Evolutionary conservation across 768 basidiomycete genomes (phyloP).

Genomic region (Ramaria rubella): DNA sequence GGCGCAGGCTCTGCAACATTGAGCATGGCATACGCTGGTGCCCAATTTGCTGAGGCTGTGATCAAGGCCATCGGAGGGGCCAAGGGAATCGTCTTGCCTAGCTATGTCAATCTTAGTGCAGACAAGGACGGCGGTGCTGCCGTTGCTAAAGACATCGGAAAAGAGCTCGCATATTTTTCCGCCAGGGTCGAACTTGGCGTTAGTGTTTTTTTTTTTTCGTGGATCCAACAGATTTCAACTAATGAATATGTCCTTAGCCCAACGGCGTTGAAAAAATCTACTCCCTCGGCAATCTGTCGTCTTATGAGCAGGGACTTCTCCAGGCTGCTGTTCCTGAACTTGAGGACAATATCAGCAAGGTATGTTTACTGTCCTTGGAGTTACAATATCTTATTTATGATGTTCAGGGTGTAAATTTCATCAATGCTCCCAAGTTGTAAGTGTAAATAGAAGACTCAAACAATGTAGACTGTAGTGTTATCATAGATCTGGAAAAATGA

Average conservation of each 20-base stretch:
- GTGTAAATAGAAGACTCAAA: neutral
- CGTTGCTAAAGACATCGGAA: constrained; percentile 72
- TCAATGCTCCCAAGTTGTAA: constrained; percentile 18
- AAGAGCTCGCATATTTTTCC: constrained; percentile 82
- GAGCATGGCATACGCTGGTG: constrained; percentile 94
- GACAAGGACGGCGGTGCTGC: constrained; percentile 64
- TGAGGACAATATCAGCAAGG: constrained; percentile 53
- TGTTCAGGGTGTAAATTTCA: constrained; percentile 18
- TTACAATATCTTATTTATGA: neutral
- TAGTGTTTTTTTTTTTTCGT: constrained; percentile 16
- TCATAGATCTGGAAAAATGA: neutral
- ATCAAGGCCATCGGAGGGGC: constrained; percentile 82
- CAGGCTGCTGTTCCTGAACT: constrained; percentile 79
- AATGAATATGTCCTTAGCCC: constrained; percentile 37
- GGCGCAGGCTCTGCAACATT: constrained; percentile 92
- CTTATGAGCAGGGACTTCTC: constrained; percentile 69
- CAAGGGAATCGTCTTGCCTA: constrained; percentile 78
- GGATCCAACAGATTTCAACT: constrained; percentile 4
- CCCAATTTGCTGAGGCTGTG: constrained; percentile 79
- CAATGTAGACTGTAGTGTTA: neutral
- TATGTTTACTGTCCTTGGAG: constrained; percentile 6
- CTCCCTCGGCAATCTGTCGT: constrained; percentile 68
- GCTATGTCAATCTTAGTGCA: constrained; percentile 73
- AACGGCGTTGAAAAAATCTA: constrained; percentile 79
- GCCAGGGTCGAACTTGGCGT: constrained; percentile 85